Evolutionary conservation across 2,329 filamentous ascomycete species (phyloP).

Genomic region (Colletotrichum nymphaeae): DNA sequence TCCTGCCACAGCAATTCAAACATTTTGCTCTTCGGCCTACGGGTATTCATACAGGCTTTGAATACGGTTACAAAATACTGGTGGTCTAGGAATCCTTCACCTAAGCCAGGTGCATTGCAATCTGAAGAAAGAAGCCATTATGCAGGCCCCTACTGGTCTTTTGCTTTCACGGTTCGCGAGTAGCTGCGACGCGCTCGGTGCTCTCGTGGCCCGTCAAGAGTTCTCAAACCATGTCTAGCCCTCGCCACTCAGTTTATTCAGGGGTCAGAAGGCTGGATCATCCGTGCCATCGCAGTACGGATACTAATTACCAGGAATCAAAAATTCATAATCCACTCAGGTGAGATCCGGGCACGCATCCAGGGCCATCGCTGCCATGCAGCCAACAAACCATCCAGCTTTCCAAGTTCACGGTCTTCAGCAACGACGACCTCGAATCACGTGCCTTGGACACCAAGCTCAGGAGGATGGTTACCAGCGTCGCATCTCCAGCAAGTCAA

Average conservation of each 20-base stretch:
- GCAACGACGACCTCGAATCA: not conserved
- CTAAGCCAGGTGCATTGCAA: constrained; percentile 3
- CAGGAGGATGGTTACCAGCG: not conserved
- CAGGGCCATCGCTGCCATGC: not conserved
- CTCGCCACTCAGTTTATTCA: constrained; percentile 4
- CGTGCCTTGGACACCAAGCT: not conserved
- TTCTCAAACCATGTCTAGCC: not conserved
- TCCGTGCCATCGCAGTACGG: constrained; percentile 27
- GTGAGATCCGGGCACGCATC: constrained; percentile 5
- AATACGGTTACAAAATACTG: not conserved
- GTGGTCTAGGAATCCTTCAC: constrained; percentile 7
- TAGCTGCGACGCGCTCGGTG: not conserved
- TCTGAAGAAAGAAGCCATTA: constrained; percentile 7
- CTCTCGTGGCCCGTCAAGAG: not conserved
- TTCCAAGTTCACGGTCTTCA: not conserved
- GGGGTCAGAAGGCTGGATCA: constrained; percentile 17
- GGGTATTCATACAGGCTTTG: no score
- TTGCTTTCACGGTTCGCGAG: not conserved
- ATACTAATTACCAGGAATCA: constrained; percentile 9
- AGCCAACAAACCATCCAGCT: not conserved
- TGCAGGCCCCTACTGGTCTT: constrained; percentile 3
- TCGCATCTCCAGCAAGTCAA: constrained; percentile 3
- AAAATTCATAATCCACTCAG: not conserved
- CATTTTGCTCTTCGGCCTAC: not conserved
- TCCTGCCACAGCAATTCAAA: not conserved